Base-by-base conservation (phyloP, 352 stramenopile genomes). In the Globisporangium okanoganense region DNA sequence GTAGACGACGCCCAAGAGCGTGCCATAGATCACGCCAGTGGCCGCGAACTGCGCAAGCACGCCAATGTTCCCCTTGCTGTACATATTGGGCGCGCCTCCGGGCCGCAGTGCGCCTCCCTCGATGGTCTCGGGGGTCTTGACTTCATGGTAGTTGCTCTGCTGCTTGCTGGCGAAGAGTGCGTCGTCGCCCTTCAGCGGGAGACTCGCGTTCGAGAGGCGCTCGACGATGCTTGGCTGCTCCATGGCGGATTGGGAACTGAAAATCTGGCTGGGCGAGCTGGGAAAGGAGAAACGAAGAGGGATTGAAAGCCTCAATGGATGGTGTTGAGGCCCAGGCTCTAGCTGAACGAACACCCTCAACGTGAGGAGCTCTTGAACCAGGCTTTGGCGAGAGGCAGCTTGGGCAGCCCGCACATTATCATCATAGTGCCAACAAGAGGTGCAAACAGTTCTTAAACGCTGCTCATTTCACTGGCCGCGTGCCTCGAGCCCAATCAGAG, bases 91-190 rank as follows among this genome's bases (percentile, higher is more conserved):
- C n/a, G 64, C 24, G 5, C 61, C 63, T 16, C 78, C 75, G 10
- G 73, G 59, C 47, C 73, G 73, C 20, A 87, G 45, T 1, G 75
- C 76, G 18, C 75, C 78, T 24, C 67, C 65, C 48, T 79, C 70
- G 7, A 78, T 58, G 18, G 66, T 69, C n/a, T 64, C 58, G 18
- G 69, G 69, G 1, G 62, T 71, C 54, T 71, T 76, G 49, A 41
- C 65, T 41, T 71, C 35, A 2, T 36, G 38, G 57, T 68, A 76
- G 13, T 44, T 6, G n/a, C n/a, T n/a, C n/a, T n/a, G n/a, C 38
- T 44, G 38, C 4, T 45, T 33, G 40, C 9, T 25, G 10, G 53
- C 49, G 45, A 22, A 22, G n/a, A 45, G 7, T 16, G 59, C 18
- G 36, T 29, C 56, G 43, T 49, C 33, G 3, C 24, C n/a, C 12